Conservation (phyloP, 2,329 filamentous ascomycete species). For the Aspergillus ustus region DNA sequence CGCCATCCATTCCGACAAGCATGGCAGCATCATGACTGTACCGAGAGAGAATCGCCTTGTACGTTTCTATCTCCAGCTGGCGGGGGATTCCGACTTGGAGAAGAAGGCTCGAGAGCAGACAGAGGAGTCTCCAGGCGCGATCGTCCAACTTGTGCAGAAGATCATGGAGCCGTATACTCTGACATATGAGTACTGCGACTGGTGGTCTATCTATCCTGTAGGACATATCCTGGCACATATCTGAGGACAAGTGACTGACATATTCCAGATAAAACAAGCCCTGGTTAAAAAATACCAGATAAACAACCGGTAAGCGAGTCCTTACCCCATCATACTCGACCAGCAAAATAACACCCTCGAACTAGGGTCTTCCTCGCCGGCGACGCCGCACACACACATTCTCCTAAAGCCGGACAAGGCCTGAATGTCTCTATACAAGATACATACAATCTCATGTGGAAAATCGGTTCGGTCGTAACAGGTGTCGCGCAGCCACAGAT, state of each 20-base stretch:
- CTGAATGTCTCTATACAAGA: constrained; percentile 11
- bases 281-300: neutral
- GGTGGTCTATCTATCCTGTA: constrained; percentile 27
- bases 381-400: constrained; percentile 4
- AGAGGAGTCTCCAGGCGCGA: constrained; percentile 9
- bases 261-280: constrained; percentile 7
- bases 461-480: constrained; percentile 55
- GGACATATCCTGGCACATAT: neutral
- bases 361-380: constrained; percentile 4
- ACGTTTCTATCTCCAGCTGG: constrained; percentile 23
- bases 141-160: constrained; percentile 12
- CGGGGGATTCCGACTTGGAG: constrained; percentile 4
- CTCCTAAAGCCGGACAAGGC: constrained; percentile 7
- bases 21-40: constrained; percentile 23
- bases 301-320: neutral
- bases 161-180: constrained; percentile 20
- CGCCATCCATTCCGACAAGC: constrained; percentile 15
- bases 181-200: constrained; percentile 22
- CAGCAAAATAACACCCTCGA: no score
- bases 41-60: constrained; percentile 25
- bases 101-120: neutral
- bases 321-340: no score
- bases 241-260: no score
- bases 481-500: constrained; percentile 46
- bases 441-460: constrained; percentile 31